Evolutionary conservation across 257 asterid species (phyloP).

Genomic region (Fraxinus excelsior): DNA sequence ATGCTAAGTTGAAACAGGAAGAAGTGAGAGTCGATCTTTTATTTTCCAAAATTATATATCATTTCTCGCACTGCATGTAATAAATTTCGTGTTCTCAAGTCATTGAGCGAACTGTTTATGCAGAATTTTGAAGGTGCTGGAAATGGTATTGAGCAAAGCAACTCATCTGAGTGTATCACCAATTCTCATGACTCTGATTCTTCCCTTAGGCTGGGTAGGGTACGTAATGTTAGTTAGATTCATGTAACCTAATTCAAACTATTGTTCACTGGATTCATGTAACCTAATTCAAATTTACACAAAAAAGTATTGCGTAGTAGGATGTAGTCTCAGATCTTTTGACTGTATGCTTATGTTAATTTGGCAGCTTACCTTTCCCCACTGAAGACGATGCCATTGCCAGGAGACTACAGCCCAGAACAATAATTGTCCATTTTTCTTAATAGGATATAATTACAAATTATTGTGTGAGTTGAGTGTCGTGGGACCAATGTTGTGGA

Average conservation of each 20-base stretch:
- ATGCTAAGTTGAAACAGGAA: conserved; percentile 47
- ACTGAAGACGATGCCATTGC: conserved; percentile 8
- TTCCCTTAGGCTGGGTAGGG: conserved; percentile 74
- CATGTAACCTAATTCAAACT: conserved; percentile 21
- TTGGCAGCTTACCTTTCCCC: conserved; percentile 56
- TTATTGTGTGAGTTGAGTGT: not conserved
- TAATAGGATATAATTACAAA: too few species aligned
- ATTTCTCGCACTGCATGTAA: not conserved
- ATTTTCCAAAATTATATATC: not conserved
- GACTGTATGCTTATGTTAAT: not conserved
- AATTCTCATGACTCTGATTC: conserved; percentile 44
- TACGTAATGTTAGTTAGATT: conserved; percentile 26
- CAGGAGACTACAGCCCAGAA: conserved; percentile 8
- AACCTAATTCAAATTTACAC: not conserved
- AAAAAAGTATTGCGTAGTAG: not conserved
- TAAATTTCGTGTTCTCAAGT: too few species aligned
- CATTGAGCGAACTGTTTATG: not conserved
- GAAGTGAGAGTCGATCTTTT: conserved; percentile 12
- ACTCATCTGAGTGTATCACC: conserved; percentile 43
- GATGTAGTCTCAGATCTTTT: not conserved
- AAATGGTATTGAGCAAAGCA: conserved; percentile 35
- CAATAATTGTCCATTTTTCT: too few species aligned
- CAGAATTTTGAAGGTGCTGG: conserved; percentile 24
- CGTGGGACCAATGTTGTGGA: not conserved
- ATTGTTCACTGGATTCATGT: not conserved